A percentile compares a stretch with the other conserved stretches of the same genome.
Evolutionary conservation across 768 basidiomycete species (phyloP).

Genomic region (Dentipellis sp.): DNA sequence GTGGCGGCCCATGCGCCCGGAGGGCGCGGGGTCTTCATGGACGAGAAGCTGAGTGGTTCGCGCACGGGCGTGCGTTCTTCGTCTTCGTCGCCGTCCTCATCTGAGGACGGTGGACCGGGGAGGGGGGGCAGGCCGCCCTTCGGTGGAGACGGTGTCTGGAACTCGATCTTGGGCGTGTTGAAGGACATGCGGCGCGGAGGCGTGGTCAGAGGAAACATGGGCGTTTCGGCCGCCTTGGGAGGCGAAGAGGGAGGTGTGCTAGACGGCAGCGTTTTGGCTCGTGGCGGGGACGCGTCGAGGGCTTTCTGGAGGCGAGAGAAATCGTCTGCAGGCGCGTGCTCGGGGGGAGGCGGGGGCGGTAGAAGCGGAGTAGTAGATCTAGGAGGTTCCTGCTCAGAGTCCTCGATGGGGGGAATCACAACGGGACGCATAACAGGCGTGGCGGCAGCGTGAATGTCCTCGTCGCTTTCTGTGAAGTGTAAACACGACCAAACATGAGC

Average conservation of each 20-base stretch:
- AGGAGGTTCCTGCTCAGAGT: slow-evolving; percentile 23
- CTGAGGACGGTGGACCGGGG: slow-evolving; percentile 50
- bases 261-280: neutral
- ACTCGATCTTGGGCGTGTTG: slow-evolving; percentile 34
- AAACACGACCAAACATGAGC: slow-evolving; percentile 2
- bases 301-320: neutral
- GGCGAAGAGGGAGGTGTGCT: slow-evolving; percentile 9
- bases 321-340: neutral
- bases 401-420: slow-evolving; percentile 8
- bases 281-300: neutral
- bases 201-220: slow-evolving; percentile 28
- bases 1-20: slow-evolving; percentile 38
- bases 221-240: slow-evolving; percentile 5
- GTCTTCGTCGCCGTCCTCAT: slow-evolving; percentile 34
- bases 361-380: neutral
- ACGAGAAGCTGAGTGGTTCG: slow-evolving; percentile 18
- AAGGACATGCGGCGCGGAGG: slow-evolving; percentile 38
- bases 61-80: slow-evolving; percentile 18
- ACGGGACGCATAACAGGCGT: slow-evolving; percentile 10
- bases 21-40: slow-evolving; percentile 35
- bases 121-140: slow-evolving; percentile 48
- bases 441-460: slow-evolving; percentile 14
- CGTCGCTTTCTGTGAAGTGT: slow-evolving; percentile 31
- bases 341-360: slow-evolving; percentile 2
- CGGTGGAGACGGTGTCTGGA: slow-evolving; percentile 57